Evolutionary conservation across 805 yeast genomes (phyloP), one percentile per base, ranked within the genome.

Genomic region (Cyberlindnera veronae): DNA sequence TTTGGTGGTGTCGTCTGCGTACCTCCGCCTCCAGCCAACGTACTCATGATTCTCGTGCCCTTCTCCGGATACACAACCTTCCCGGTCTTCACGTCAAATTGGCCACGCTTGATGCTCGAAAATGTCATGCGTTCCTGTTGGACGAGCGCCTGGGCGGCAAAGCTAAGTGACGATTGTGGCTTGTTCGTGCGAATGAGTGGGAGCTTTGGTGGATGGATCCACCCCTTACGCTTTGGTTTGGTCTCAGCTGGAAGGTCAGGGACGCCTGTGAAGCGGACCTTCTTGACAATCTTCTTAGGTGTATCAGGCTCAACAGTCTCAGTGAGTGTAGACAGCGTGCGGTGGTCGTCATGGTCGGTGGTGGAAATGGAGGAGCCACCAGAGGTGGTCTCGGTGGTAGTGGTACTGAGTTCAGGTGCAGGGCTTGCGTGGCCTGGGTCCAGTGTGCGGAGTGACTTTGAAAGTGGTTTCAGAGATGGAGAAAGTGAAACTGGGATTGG

Each of bases 211-310:
- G 56, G 53, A 22, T 39, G 40, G 17, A 43, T 42, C 58, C 56
- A 51, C 2, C 58, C 56, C 31, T 38, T 45, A 18, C 47, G 43
- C 36, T 51, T 54, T 5, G 56, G 53, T 27, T 48, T 53, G 1
- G 34, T 32, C 2, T 50, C 54, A 10, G 49, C 54, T 21, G 41
- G 51, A 22, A 45, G 24, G 8, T 38, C 54, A 5, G 60, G 60
- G 8, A 57, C 54, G 13, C 61, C 60, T 14, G 44, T 54, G 36
- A 57, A 57, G 6, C 61, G 38, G 5, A 57, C 61, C 27, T 49
- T 52, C 38, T 57, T 57, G 14, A 54, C 29, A 2, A 41, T 45
- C 24, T 45, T 47, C 37, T 32, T 33, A 37, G 44, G 33, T 4
- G 44, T 12, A 8, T 21, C 35, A 14, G 36, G 35, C 22, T 37